Evolutionary conservation across 2,329 filamentous ascomycete species (phyloP).

Genomic region (Elsinoe arachidis): DNA sequence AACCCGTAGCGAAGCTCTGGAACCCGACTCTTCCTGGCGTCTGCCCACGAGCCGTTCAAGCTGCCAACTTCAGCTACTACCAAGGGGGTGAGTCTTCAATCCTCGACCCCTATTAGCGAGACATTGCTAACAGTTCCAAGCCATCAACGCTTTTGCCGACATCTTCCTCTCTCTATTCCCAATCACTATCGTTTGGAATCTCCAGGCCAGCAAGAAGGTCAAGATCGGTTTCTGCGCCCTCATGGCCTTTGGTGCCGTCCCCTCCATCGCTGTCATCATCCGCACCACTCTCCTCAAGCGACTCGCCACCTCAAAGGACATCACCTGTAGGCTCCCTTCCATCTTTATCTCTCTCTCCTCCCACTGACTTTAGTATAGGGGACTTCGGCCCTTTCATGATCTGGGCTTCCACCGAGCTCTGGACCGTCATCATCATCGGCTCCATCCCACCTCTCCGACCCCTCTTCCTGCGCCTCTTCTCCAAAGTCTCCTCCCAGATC

Average conservation of each 20-base stretch:
- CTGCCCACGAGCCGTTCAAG: neutral
- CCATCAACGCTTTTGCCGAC: neutral
- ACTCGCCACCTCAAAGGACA: neutral
- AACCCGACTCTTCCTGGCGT: neutral
- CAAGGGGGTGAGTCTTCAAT: neutral
- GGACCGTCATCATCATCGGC: slow-evolving; percentile 11
- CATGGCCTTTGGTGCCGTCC: slow-evolving; percentile 6
- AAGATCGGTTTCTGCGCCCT: slow-evolving; percentile 5
- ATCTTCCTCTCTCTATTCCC: slow-evolving; percentile 7
- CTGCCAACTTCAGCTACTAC: slow-evolving; percentile 10
- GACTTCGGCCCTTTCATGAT: slow-evolving; percentile 10
- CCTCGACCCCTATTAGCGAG: neutral
- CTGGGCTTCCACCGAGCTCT: slow-evolving; percentile 6
- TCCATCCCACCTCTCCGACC: slow-evolving; percentile 1
- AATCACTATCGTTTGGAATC: slow-evolving; percentile 3
- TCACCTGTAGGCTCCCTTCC: neutral
- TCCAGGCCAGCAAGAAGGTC: neutral
- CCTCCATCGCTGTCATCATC: slow-evolving; percentile 3
- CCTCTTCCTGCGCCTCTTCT: slow-evolving; percentile 8
- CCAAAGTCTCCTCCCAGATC: slow-evolving; percentile 4
- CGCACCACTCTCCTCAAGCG: neutral
- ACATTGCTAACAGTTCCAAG: neutral
- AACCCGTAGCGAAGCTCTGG: slow-evolving; percentile 9
- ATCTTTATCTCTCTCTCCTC: no score
- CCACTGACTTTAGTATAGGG: neutral